A percentile compares a stretch with the other conserved stretches of the same genome.
These are phyloP conservation scores for Penstemon davidsonii DNA, from an alignment of 257 asterid species.

Conservation along the genomic window DNA sequence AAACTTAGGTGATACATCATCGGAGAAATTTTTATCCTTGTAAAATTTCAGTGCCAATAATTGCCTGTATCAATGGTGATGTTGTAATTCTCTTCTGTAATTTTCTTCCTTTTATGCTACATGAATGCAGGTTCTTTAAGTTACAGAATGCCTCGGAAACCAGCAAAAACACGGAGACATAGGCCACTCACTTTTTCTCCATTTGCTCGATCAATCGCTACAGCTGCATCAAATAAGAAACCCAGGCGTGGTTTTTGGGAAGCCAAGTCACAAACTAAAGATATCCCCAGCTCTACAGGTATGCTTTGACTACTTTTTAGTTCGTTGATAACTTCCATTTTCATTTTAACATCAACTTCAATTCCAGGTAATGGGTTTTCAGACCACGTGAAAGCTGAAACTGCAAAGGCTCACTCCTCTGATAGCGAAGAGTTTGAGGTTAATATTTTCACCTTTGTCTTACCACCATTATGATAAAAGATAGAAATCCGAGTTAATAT, in stretches of 20 bases:
- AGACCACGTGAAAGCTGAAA: slow-evolving; percentile 26
- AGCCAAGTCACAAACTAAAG: slow-evolving; percentile 29
- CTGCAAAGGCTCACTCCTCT: slow-evolving; percentile 47
- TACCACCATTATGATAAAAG: background rate
- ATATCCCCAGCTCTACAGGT: slow-evolving; percentile 45
- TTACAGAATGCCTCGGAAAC: slow-evolving; percentile 60
- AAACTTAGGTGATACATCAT: too few relatives aligned
- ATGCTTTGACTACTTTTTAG: slow-evolving; percentile 19
- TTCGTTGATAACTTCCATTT: background rate
- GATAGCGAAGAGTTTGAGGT: slow-evolving; percentile 72
- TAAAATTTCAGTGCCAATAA: too few relatives aligned
- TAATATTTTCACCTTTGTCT: slow-evolving; percentile 26
- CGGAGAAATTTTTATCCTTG: too few relatives aligned
- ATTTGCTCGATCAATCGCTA: slow-evolving; percentile 62
- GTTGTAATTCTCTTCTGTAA: too few relatives aligned
- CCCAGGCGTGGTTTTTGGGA: slow-evolving; percentile 33
- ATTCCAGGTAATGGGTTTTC: slow-evolving; percentile 41
- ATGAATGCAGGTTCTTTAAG: background rate
- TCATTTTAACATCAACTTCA: slow-evolving; percentile 17
- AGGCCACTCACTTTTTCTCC: slow-evolving; percentile 65
- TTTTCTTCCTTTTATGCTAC: too few relatives aligned
- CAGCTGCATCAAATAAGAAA: slow-evolving; percentile 40
- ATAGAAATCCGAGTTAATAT: too few relatives aligned
- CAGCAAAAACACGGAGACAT: slow-evolving; percentile 32
- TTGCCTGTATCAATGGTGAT: too few relatives aligned